A percentile compares a stretch with the other conserved stretches of the same genome.
Evolutionary conservation across 108 stramenopile species (phyloP).

Genomic region (Nannochloropsis oceanica): DNA sequence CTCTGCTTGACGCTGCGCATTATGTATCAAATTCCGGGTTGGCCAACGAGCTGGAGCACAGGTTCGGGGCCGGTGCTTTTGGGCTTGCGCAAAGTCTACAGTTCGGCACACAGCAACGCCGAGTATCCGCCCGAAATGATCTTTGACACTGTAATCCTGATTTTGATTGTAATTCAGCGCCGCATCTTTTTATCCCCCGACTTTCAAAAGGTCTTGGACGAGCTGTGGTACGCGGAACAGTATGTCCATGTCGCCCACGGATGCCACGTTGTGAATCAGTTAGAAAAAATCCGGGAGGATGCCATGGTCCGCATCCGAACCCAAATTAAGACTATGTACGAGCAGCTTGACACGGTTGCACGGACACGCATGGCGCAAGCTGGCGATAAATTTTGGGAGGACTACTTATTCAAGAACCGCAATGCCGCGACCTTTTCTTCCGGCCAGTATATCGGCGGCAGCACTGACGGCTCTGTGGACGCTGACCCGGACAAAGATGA

Average conservation of each 20-base stretch:
- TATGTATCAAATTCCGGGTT: background rate
- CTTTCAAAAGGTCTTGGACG: background rate
- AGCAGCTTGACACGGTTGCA: background rate
- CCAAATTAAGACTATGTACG: background rate
- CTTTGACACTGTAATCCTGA: background rate
- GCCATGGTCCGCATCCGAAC: background rate
- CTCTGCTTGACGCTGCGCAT: background rate
- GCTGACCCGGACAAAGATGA: background rate
- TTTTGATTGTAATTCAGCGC: background rate
- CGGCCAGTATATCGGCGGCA: background rate
- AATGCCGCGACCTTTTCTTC: background rate
- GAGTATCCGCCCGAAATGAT: background rate
- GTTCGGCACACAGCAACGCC: background rate
- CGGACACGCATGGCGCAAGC: background rate
- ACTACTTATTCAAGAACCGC: background rate
- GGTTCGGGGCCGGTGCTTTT: background rate
- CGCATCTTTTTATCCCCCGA: background rate
- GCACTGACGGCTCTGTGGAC: background rate
- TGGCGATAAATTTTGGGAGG: background rate
- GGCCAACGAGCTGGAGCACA: background rate
- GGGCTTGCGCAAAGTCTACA: background rate
- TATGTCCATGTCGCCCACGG: background rate
- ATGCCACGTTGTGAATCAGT: background rate
- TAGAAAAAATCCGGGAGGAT: background rate
- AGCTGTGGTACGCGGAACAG: background rate